Evolutionary conservation across 352 stramenopile genomes (phyloP).

Genomic region (Globisporangium alternatum): DNA sequence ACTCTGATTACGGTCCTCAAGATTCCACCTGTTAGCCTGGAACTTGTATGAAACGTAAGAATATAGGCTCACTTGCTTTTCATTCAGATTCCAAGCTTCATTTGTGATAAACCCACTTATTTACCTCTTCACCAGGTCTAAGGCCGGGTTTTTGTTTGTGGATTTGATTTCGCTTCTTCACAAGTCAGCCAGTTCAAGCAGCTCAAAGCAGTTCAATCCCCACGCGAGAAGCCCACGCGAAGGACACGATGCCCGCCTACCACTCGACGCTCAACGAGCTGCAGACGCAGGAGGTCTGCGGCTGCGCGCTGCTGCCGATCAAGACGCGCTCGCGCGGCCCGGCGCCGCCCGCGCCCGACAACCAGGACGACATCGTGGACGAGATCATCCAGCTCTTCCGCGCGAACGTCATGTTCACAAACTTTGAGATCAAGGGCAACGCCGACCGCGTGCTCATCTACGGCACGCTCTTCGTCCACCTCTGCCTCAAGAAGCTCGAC

Average conservation of each 20-base stretch:
- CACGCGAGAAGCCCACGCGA: neutral
- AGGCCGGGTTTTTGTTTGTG: neutral
- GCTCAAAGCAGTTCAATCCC: neutral
- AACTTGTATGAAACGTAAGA: too few relatives aligned
- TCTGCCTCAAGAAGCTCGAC: slow-evolving; percentile 91
- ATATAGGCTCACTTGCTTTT: too few relatives aligned
- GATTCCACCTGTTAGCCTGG: too few relatives aligned
- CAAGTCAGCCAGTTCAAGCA: neutral
- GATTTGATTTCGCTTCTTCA: neutral
- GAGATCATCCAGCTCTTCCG: slow-evolving; percentile 92
- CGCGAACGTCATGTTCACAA: slow-evolving; percentile 93
- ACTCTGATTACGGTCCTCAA: too few relatives aligned
- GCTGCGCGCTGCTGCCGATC: slow-evolving; percentile 87
- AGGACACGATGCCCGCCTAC: slow-evolving; percentile 90
- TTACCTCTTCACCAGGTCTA: neutral
- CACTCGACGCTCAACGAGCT: slow-evolving; percentile 87
- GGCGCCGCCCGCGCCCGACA: slow-evolving; percentile 74
- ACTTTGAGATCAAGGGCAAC: slow-evolving; percentile 91
- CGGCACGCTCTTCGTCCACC: slow-evolving; percentile 90
- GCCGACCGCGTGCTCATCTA: slow-evolving; percentile 93
- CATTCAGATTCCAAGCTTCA: too few relatives aligned
- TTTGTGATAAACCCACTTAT: too few relatives aligned
- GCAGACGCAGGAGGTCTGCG: slow-evolving; percentile 70
- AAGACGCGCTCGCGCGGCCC: slow-evolving; percentile 87
- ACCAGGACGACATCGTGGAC: slow-evolving; percentile 90